Evolutionary conservation across 2,329 filamentous ascomycete species (phyloP).

Genomic region (Ophiocordyceps camponoti-saundersi): DNA sequence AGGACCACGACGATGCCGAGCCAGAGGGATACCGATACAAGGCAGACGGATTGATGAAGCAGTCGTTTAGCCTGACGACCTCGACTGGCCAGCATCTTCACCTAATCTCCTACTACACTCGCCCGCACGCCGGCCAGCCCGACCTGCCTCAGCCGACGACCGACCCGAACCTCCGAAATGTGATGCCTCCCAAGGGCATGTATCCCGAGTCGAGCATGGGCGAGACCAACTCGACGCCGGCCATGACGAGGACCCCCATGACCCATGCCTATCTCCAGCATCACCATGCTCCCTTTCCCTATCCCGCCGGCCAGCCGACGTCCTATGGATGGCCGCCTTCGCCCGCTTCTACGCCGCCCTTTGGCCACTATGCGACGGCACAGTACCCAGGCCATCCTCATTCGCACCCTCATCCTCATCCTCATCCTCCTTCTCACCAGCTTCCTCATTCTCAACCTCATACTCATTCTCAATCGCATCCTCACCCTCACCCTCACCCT

Average conservation of each 20-base stretch:
- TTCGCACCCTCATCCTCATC: no score
- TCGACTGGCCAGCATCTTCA: conserved; percentile 79
- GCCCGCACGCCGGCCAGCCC: conserved; percentile 54
- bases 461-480: no score
- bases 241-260: conserved; percentile 62
- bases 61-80: conserved; percentile 97
- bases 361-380: conserved; percentile 24
- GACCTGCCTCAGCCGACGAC: conserved; percentile 67
- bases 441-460: no score
- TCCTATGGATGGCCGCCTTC: conserved; percentile 38
- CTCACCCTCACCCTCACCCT: no score
- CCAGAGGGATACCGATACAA: conserved; percentile 91
- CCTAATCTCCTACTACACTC: conserved; percentile 90
- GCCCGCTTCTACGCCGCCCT: conserved; percentile 36
- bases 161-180: conserved; percentile 64
- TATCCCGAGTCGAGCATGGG: conserved; percentile 93
- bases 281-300: conserved; percentile 13
- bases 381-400: conserved; percentile 11
- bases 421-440: no score
- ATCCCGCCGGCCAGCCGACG: conserved; percentile 16
- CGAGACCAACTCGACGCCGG: conserved; percentile 64
- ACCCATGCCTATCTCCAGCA: conserved; percentile 22
- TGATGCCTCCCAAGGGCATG: conserved; percentile 81
- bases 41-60: conserved; percentile 95
- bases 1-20: conserved; percentile 69